Evolutionary conservation across 2,329 filamentous ascomycete species (phyloP).

Genomic region (Truncatella angustata): DNA sequence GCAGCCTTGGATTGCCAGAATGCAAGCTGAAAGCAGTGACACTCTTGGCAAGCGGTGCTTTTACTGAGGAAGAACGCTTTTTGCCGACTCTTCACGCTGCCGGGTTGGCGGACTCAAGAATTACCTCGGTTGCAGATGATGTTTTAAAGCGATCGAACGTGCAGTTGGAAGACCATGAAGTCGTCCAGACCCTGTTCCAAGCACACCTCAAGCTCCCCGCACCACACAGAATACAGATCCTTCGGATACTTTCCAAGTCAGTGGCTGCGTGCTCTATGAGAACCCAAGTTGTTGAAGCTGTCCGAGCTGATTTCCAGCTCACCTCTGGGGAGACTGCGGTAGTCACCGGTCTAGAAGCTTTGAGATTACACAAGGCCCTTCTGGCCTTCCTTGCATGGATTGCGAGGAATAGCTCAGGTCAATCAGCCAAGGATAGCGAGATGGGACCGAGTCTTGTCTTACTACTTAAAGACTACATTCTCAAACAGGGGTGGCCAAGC

Average conservation of each 20-base stretch:
- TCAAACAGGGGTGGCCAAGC: conserved; percentile 79
- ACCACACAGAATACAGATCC: conserved; percentile 73
- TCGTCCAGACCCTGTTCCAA: conserved; percentile 67
- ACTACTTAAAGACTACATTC: conserved; percentile 70
- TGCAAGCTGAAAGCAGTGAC: conserved; percentile 68
- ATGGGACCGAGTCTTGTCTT: conserved; percentile 69
- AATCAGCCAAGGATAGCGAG: conserved; percentile 53
- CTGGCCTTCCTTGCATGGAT: conserved; percentile 89
- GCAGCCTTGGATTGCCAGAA: conserved; percentile 65
- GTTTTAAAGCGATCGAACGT: conserved; percentile 77
- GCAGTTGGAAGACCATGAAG: conserved; percentile 65
- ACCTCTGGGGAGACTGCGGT: conserved; percentile 28
- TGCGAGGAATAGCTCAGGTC: conserved; percentile 65
- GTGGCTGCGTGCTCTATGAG: conserved; percentile 68
- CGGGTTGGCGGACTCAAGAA: conserved; percentile 75
- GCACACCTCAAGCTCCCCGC: conserved; percentile 73
- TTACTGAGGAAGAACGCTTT: conserved; percentile 79
- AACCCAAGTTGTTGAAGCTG: conserved; percentile 64
- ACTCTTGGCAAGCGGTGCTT: conserved; percentile 81
- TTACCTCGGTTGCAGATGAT: conserved; percentile 84
- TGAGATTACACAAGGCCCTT: conserved; percentile 77
- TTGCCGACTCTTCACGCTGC: conserved; percentile 81
- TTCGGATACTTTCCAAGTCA: conserved; percentile 76
- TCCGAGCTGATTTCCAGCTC: conserved; percentile 62
- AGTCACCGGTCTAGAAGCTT: conserved; percentile 66